Evolutionary conservation across 768 basidiomycete genomes (phyloP), one percentile per base, ranked within the genome.

Genomic region (Tylopilus sp.): DNA sequence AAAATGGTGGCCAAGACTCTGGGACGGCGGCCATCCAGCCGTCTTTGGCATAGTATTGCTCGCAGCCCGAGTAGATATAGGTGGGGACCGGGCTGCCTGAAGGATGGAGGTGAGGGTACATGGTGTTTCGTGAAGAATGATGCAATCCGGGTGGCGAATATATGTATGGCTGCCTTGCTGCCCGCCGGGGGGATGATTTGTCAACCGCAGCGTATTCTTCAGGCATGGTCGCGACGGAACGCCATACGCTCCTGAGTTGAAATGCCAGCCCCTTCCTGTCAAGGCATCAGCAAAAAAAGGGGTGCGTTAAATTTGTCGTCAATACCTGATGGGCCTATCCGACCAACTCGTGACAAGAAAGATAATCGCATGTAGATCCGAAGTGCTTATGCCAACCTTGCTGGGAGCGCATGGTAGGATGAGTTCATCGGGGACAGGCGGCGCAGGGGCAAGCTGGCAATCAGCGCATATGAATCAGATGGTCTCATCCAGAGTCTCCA

Each of bases 111-210:
- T 55, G 61, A n/a, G 70, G 63, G 16, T 65, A 68, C 68, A 70
- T 70, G 60, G 54, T n/a, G 53, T 53, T 55, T 53, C 47, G 52
- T 58, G 60, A 60, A 10, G 56, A 46, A 28, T 17, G 19, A 34
- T 61, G 58, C n/a, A 60, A 44, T 26, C 70, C 59, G 42, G 68
- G 59, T 50, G 65, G 58, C 0, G 57, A 68, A 57, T 63, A 71
- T 70, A 70, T 71, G 60, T 70, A 53, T 5, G 68, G 70, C 12
- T 62, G 62, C 55, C 62, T 43, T 19, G 54, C 48, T 51, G 34
- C 52, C 36, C 62, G 62, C 26, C 57, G 56, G 48, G 50, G n/a
- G 53, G 67, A 42, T 38, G 68, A 58, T 56, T 45, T 38, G 25
- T 33, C 33, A 34, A 28, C 45, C 24, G 37, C 49, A 54, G 53